phyloP scores from a whole-genome alignment of 2,329 filamentous ascomycete species.

The Cadophora malorum region DNA sequence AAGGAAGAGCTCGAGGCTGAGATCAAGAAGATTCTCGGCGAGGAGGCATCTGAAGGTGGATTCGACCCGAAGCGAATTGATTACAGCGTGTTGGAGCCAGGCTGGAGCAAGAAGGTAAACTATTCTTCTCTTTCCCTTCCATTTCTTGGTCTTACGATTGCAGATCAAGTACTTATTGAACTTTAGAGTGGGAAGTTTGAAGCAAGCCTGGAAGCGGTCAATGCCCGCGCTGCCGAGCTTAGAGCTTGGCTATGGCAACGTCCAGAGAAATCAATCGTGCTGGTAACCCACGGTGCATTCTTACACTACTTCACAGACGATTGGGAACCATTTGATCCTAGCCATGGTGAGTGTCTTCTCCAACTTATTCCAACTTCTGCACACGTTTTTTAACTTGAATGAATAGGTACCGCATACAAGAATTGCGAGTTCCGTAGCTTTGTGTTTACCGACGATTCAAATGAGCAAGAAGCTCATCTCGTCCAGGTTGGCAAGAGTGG shows the following conservation, averaged over 20 bases:
- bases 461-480: slow-evolving; percentile 30
- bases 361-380: too few relatives aligned
- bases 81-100: slow-evolving; percentile 27
- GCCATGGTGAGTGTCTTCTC: slow-evolving; percentile 20
- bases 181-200: slow-evolving; percentile 31
- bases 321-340: slow-evolving; percentile 25
- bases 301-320: slow-evolving; percentile 34
- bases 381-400: background rate
- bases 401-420: slow-evolving; percentile 29
- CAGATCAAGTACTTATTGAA: background rate
- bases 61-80: slow-evolving; percentile 31
- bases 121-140: background rate
- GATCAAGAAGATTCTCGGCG: slow-evolving; percentile 21
- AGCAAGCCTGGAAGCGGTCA: slow-evolving; percentile 27
- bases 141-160: too few relatives aligned
- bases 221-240: slow-evolving; percentile 28
- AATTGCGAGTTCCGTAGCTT: slow-evolving; percentile 32
- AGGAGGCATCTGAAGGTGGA: slow-evolving; percentile 21
- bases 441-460: slow-evolving; percentile 31
- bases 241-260: slow-evolving; percentile 30
- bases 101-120: slow-evolving; percentile 33
- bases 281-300: slow-evolving; percentile 35
- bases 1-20: slow-evolving; percentile 14
- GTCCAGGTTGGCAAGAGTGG: slow-evolving; percentile 26
- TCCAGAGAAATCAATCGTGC: slow-evolving; percentile 30